These are phyloP conservation scores for Sequoiadendron giganteum DNA, from an alignment of 75 land plant genomes.

Conservation along the genomic window DNA sequence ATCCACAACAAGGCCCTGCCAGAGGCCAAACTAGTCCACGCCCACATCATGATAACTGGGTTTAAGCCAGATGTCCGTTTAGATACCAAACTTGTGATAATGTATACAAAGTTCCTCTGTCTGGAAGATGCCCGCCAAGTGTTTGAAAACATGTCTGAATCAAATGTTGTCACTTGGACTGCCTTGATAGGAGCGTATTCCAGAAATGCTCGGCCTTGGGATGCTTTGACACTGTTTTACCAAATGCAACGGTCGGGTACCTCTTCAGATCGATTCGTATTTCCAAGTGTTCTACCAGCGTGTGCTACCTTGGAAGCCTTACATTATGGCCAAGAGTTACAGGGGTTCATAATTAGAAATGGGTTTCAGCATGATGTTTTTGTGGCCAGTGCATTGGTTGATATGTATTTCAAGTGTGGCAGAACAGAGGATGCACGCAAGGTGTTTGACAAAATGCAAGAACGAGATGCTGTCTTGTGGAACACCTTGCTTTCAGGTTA, in stretches of 20 bases:
- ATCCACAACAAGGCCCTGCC: too few relatives aligned
- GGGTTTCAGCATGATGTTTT: conserved; percentile 17
- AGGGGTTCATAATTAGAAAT: neutral
- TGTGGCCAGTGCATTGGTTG: conserved; percentile 8
- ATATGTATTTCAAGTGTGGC: conserved; percentile 14
- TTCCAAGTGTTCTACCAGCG: conserved; percentile 20
- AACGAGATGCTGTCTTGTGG: neutral
- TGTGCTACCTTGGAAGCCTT: conserved; percentile 7
- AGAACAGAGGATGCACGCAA: conserved; percentile 13
- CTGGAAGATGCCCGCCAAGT: conserved; percentile 1
- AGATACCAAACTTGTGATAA: neutral
- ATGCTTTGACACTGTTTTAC: conserved; percentile 19
- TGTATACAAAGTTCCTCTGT: conserved; percentile 14
- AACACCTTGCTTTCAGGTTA: neutral
- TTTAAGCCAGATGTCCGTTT: conserved; percentile 9
- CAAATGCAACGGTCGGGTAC: conserved; percentile 9
- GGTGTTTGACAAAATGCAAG: conserved; percentile 16
- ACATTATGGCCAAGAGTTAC: neutral
- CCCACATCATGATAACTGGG: neutral
- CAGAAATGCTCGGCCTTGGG: conserved; percentile 18
- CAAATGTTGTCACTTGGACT: conserved; percentile 42
- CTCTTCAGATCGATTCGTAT: conserved; percentile 16
- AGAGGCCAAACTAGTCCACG: conserved; percentile 12
- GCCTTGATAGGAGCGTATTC: conserved; percentile 32
- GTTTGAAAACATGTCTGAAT: conserved; percentile 8